These are phyloP conservation scores for Mortierella sp. DNA, from an alignment of 371 early-diverging fungal species.

Conservation along the genomic window DNA sequence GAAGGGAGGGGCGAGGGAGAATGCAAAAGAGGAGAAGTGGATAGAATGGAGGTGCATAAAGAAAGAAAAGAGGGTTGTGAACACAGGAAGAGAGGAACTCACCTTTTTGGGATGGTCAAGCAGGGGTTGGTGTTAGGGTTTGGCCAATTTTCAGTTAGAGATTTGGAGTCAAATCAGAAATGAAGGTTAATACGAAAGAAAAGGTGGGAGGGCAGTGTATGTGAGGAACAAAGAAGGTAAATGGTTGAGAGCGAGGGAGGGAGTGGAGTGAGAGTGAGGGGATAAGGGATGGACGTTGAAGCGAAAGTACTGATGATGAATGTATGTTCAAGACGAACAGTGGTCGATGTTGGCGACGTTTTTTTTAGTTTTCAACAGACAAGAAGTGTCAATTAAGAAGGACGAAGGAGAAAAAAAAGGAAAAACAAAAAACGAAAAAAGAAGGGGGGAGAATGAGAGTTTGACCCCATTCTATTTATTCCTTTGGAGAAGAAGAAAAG, in stretches of 20 bases:
- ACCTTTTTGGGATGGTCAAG: not conserved
- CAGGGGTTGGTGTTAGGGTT: not conserved
- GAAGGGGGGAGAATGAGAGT: not conserved
- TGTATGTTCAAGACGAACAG: not conserved
- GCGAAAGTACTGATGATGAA: not conserved
- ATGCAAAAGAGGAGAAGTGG: not conserved
- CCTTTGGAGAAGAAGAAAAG: not conserved
- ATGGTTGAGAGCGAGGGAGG: not conserved
- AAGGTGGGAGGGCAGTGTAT: not conserved
- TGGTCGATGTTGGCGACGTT: not conserved
- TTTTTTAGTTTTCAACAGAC: not conserved
- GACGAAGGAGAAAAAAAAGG: not conserved
- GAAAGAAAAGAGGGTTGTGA: not conserved
- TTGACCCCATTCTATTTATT: not conserved
- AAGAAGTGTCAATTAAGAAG: not conserved
- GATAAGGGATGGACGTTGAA: not conserved
- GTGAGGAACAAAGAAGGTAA: not conserved
- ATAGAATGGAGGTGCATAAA: not conserved
- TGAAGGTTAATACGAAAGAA: not conserved
- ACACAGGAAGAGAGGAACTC: not conserved
- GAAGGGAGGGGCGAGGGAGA: not conserved
- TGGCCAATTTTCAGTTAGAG: not conserved
- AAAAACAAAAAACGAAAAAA: not conserved
- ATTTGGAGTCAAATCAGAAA: not conserved
- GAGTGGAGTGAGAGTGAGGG: not conserved